Evolutionary conservation across 257 asterid genomes (phyloP), one percentile per base, ranked within the genome.

Genomic region (Avicennia marina): DNA sequence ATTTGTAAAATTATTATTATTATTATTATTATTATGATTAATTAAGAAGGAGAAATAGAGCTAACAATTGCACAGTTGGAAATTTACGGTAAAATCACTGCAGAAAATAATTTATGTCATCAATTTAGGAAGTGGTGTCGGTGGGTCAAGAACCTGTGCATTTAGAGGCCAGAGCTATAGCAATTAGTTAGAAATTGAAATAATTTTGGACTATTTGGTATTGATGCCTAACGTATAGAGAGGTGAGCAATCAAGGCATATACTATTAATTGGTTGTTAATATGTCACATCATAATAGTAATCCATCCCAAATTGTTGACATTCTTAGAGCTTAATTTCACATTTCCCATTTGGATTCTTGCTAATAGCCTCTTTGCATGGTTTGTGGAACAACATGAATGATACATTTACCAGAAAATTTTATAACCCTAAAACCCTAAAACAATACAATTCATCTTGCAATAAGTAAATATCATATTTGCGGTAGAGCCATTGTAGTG

Each of bases 191-290:
- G 8, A 29, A 10, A 31, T 5, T 31, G 21, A 26, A 24, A 12
- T 24, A 25, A 49, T 25, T 49, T n/a, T 25, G 56, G 56, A 24
- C 38, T 38, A 13, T 49, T 47, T 24, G 38, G 21, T 6, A 1
- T 16, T 2, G 26, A 13, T 55, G 24, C 64, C 46, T 58, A 58
- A n/a, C n/a, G n/a, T 16, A 7, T 33, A 33, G 7, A 5, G 16
- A 43, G 43, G 5, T 45, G 17, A 44, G 36, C 47, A 60, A 53
- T 22, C 47, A 60, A 46, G 25, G 13, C 26, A 36, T 32, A n/a
- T 2, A 60, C 25, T 34, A 39, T 50, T 62, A 20, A n/a, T n/a
- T n/a, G n/a, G 51, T 33, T 26, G 67, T 50, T 62, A 17, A 10
- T 33, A 10, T 34, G 31, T 61, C 58, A 19, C 15, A 2, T 29